phyloP scores from a whole-genome alignment of 108 stramenopile species.

The Licmophora abbreviata region DNA sequence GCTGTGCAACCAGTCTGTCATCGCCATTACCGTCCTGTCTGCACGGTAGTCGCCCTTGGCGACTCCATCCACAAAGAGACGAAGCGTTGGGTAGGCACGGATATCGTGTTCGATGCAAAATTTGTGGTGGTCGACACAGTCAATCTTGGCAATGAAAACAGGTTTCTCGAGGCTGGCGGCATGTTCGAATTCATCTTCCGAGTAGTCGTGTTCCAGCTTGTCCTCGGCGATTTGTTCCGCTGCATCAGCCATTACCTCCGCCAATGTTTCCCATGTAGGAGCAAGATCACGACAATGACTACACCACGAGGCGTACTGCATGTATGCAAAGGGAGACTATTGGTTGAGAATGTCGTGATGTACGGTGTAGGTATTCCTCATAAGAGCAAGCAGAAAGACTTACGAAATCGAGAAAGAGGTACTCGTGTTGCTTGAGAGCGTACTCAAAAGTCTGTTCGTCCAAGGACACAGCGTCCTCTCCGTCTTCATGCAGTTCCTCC shows the following conservation, averaged over 20 bases:
- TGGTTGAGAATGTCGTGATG: no score
- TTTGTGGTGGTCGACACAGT: conserved; percentile 79
- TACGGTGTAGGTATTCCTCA: no score
- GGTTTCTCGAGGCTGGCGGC: conserved; percentile 16
- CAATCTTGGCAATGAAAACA: conserved; percentile 23
- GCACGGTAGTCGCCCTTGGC: conserved; percentile 66
- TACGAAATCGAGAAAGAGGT: conserved; percentile 56
- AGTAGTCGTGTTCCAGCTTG: conserved; percentile 1
- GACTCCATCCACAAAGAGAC: conserved; percentile 74
- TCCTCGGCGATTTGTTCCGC: conserved; percentile 9
- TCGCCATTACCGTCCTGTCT: conserved; percentile 73
- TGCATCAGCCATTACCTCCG: conserved; percentile 19
- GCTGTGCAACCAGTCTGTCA: conserved; percentile 53
- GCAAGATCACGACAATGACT: conserved; percentile 38
- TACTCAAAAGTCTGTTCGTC: conserved; percentile 26
- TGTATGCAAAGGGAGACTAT: no score
- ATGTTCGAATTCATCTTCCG: conserved; percentile 11
- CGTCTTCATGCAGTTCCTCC: conserved; percentile 84
- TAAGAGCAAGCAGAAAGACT: no score
- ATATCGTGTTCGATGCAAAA: conserved; percentile 69
- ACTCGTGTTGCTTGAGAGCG: conserved; percentile 20
- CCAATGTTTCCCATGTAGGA: conserved; percentile 68
- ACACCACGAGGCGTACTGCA: conserved; percentile 73
- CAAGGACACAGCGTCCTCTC: conserved; percentile 72
- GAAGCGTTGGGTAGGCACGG: conserved; percentile 87